These are phyloP conservation scores for Exophiala viscosa DNA, from an alignment of 2,329 filamentous ascomycete genomes.

Conservation along the genomic window DNA sequence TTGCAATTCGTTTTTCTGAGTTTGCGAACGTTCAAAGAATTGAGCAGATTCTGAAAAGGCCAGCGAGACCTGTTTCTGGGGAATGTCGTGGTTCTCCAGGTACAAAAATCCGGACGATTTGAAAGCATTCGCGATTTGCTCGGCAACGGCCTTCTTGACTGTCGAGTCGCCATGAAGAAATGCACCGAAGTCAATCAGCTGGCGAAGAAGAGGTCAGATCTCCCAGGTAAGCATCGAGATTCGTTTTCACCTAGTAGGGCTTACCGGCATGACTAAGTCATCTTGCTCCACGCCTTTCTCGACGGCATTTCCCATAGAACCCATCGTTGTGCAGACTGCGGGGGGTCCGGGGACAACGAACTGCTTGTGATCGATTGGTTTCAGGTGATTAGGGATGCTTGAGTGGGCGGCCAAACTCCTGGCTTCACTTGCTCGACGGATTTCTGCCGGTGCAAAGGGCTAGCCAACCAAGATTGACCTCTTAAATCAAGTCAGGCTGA, in stretches of 20 bases:
- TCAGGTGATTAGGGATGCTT: not conserved
- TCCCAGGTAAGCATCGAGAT: not conserved
- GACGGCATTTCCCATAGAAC: constrained; percentile 7
- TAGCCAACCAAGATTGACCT: not conserved
- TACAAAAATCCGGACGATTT: constrained; percentile 87
- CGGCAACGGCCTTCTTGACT: constrained; percentile 62
- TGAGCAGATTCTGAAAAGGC: constrained; percentile 65
- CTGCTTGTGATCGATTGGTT: not conserved
- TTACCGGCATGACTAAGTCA: constrained; percentile 43
- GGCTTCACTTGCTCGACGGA: not conserved
- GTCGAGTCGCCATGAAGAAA: constrained; percentile 63
- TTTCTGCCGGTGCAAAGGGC: too few species aligned
- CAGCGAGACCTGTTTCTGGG: constrained; percentile 53
- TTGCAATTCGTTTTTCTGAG: constrained; percentile 61
- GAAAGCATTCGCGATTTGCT: constrained; percentile 73
- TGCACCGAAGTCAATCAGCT: constrained; percentile 75
- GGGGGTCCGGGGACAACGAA: constrained; percentile 7
- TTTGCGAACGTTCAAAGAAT: constrained; percentile 65
- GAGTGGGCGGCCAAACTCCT: not conserved
- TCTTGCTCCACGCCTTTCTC: constrained; percentile 40
- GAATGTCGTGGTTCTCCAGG: constrained; percentile 73
- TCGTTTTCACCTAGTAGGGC: constrained; percentile 2
- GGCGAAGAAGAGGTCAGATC: not conserved
- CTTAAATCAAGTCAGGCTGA: not conserved
- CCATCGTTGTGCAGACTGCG: constrained; percentile 28